Base-by-base conservation (phyloP, 2,329 filamentous ascomycete species). In the Didymella lethalis region DNA sequence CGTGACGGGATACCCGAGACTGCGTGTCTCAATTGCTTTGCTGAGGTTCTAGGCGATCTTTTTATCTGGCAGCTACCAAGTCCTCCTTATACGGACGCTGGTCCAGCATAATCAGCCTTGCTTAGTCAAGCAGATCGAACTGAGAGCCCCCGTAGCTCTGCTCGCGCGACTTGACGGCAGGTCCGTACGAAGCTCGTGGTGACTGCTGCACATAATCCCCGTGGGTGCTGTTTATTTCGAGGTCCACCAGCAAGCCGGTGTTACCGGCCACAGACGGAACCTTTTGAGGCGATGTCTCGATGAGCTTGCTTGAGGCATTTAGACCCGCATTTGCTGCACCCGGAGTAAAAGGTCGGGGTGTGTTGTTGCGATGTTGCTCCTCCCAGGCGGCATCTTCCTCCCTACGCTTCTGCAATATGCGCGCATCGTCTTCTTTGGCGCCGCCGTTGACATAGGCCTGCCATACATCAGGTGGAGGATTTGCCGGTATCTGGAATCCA, bases 371-470 rank as follows among this genome's bases (percentile, higher is more conserved):
- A n/a, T 61, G 46, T 2, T 20, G 11, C 18, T 54, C 57, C 2
- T 45, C 36, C 20, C 64, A 68, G 7, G 59, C 59, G 0, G 58
- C 58, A n/a, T 69, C 50, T 16, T 64, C 46, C 8, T 68, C 59
- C 20, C 38, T 60, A 25, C 51, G 54, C 54, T 64, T 64, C 38
- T 63, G 47, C 6, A 61, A 18, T 11, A 59, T 26, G 28, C 60
- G 54, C 25, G 54, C 63, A 26, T 76, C 72, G 14, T 75, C 70
- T 25, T 25, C 55, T 36, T 62, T 49, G 3, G 58, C 62, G 4
- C 64, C 64, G 2, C 64, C 65, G n/a, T 66, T 66, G 3, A 62
- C 64, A 40, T 69, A 72, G 1, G 44, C 61, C 0, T 57, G 32
- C 67, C 65, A 70, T 12, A 62, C 28, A 2, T 55, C 48, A 18